Percentiles rank a stretch among this genome's conserved stretches.
Evolutionary conservation across 2,329 filamentous ascomycete genomes (phyloP).

Genomic region (Apiospora marii): DNA sequence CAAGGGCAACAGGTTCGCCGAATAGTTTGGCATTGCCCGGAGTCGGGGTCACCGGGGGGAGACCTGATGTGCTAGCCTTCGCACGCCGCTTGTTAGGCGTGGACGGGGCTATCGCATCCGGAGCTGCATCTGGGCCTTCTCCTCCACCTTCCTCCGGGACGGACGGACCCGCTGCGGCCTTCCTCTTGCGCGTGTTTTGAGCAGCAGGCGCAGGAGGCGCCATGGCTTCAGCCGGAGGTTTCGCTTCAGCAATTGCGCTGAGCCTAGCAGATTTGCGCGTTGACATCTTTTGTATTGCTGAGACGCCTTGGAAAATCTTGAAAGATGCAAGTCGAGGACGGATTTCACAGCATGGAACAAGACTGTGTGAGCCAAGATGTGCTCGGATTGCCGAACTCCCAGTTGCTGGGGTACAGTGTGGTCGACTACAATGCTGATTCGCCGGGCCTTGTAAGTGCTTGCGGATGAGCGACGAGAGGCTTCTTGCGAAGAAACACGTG

Average conservation of each 20-base stretch:
- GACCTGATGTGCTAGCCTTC: slow-evolving; percentile 35
- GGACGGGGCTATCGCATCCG: slow-evolving; percentile 35
- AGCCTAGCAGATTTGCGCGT: slow-evolving; percentile 42
- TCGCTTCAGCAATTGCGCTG: slow-evolving; percentile 36
- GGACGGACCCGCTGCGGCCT: slow-evolving; percentile 13
- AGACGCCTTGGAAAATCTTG: background rate
- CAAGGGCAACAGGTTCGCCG: slow-evolving; percentile 39
- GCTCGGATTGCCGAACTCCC: background rate
- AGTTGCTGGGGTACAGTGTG: background rate
- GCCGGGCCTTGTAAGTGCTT: background rate
- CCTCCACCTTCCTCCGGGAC: background rate
- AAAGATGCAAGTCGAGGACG: background rate
- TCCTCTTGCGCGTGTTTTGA: slow-evolving; percentile 42
- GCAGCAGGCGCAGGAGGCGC: slow-evolving; percentile 37
- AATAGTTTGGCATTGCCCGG: slow-evolving; percentile 54
- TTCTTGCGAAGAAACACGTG: background rate
- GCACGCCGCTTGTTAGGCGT: slow-evolving; percentile 41
- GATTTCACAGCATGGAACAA: background rate
- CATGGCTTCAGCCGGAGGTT: slow-evolving; percentile 31
- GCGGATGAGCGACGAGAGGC: background rate
- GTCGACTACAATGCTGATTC: background rate
- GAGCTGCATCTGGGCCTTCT: slow-evolving; percentile 26
- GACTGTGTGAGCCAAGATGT: background rate
- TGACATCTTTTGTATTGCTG: slow-evolving; percentile 37
- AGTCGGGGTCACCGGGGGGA: slow-evolving; percentile 55